Base-by-base conservation (phyloP, 106 monocot species). In the Agapanthus africanus region DNA sequence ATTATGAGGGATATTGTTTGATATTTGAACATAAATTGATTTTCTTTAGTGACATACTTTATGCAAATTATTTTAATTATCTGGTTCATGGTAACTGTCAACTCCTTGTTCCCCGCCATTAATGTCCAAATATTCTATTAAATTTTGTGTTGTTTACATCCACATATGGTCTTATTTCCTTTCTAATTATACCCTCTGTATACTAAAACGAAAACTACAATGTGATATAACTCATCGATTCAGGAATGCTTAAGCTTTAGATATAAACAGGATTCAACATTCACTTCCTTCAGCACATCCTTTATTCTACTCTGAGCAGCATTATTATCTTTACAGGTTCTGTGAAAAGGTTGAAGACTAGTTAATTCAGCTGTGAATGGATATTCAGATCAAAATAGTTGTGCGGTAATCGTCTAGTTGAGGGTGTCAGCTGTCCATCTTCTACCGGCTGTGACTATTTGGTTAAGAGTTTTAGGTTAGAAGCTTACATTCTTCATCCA, bases 311-410 rank as follows among this genome's bases (percentile, higher is more conserved):
- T 4, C 56, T 57, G 30, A 57, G 10, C 56, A 0, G 11, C 8
- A 27, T 57, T 57, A 6, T 11, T 57, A 10, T 65, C 54, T 73
- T 57, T 82, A 27, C 37, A 86, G 82, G 86, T 21, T 86, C 74
- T 68, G 77, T 83, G 84, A 80, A n/a, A n/a, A 74, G 61, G 80
- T 80, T 26, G 76, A 79, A 79, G 83, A 78, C 67, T 81, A 84
- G 47, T 76, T 66, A 40, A 60, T 80, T 72, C 78, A 73, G 40
- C 56, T 30, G 30, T 30, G 8, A 11, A 14, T 11, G 56, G 31
- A 28, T 27, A 11, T 57, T 57, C 56, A 14, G 46, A 16, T 46
- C 46, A 8, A n/a, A 26, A 54, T 54, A 57, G 15, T 57, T 57
- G 10, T 4, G 1, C 56, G 14, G 15, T 13, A 1, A 30, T 30